Evolutionary conservation across 305 asterid species (phyloP), one percentile per base, ranked within the genome.

Genomic region (Nicotiana rustica): DNA sequence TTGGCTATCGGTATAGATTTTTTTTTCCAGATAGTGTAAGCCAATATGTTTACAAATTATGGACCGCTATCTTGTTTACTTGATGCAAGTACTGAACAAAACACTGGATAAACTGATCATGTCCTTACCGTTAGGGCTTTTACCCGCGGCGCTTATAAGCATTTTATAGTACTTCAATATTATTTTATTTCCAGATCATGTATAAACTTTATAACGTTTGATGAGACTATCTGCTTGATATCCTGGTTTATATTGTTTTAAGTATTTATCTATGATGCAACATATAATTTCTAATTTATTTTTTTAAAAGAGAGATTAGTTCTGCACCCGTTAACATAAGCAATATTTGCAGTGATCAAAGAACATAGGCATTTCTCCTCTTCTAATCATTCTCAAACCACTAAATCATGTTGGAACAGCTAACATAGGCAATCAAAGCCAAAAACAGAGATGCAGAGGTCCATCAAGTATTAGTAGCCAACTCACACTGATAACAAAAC

Each of bases 181-280:
- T 15, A 56, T 15, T 15, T 59, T n/a, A n/a, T 59, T 59, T 59
- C 12, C 25, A 0, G 10, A 66, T 18, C 71, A 31, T 31, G 47
- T 15, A 67, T 38, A 38, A 7, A 35, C 9, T 35, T 67, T 15
- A 67, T 10, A 35, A 67, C 8, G 25, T 17, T 38, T 36, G 29
- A 67, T 67, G 21, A 67, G 76, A 67, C 38, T 4, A 67, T 68
- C 47, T 68, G 77, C 59, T 10, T 31, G 44, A 69, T 15, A n/a
- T 69, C 57, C 33, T 69, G n/a, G 33, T 41, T 18, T 69, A 69
- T 19, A 25, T 18, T 69, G 59, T 38, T 69, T 52, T 13, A 52
- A 12, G 14, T 52, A 6, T 52, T 41, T 18, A 69, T 38, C 59
- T 41, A 10, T 41, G 12, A 10, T 19, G 59, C 59, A 41, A 70